These are phyloP conservation scores for Austroboletus eburneus DNA, from an alignment of 768 basidiomycete species.

Conservation along the genomic window DNA sequence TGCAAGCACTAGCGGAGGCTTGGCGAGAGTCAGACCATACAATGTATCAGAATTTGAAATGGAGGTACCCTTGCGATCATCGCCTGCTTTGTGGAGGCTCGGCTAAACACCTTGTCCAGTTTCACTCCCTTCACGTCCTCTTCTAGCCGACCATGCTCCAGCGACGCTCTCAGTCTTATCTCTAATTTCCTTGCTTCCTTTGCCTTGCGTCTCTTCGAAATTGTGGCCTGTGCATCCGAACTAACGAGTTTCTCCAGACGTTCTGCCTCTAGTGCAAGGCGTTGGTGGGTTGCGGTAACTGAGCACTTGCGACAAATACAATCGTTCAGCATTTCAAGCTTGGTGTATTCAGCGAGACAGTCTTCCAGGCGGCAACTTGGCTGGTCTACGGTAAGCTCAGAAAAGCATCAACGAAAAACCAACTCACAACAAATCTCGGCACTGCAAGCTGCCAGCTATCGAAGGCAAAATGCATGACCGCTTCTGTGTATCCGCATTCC, in stretches of 20 bases:
- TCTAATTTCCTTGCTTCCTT: constrained; percentile 70
- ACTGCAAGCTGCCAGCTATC: constrained; percentile 81
- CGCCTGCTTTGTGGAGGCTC: constrained; percentile 82
- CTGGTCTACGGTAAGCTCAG: constrained; percentile 33
- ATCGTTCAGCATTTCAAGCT: constrained; percentile 83
- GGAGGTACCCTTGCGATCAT: constrained; percentile 76
- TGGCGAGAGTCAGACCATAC: constrained; percentile 17
- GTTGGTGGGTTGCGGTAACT: constrained; percentile 66
- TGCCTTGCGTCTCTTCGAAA: constrained; percentile 71
- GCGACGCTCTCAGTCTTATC: constrained; percentile 51
- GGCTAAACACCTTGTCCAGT: constrained; percentile 72
- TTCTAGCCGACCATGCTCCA: constrained; percentile 76
- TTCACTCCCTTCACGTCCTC: constrained; percentile 79
- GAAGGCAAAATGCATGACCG: constrained; percentile 87
- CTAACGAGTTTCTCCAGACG: constrained; percentile 40
- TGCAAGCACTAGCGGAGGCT: constrained; percentile 84
- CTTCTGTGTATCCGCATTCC: constrained; percentile 89
- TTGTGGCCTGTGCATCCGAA: constrained; percentile 43
- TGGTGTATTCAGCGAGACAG: constrained; percentile 84
- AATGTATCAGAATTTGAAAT: neutral
- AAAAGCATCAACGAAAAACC: constrained; percentile 1
- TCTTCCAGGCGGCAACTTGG: constrained; percentile 69
- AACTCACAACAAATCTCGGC: constrained; percentile 58
- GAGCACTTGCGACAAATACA: constrained; percentile 93
- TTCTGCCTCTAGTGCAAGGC: constrained; percentile 60